Conservation (phyloP, 2,329 filamentous ascomycete genomes). For the Colletotrichum shisoi region DNA sequence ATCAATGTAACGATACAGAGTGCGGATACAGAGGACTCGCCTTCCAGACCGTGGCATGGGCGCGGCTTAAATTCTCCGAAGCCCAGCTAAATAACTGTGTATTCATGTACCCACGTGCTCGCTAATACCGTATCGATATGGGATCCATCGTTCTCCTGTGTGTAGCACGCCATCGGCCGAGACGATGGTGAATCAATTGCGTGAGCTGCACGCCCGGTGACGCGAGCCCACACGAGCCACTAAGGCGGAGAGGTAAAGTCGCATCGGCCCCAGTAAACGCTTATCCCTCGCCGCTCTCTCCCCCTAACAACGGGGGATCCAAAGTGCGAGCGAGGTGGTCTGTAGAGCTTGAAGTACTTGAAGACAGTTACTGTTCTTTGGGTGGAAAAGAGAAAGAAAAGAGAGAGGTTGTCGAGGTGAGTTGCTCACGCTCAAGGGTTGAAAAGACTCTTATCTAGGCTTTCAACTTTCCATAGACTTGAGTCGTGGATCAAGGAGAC, state of each 20-base stretch:
- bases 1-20: too few relatives aligned
- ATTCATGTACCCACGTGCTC: too few relatives aligned
- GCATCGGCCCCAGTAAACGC: constrained; percentile 20
- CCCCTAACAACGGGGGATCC: not conserved
- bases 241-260: constrained; percentile 4
- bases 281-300: not conserved
- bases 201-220: constrained; percentile 33
- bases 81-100: too few relatives aligned
- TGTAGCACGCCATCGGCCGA: constrained; percentile 30
- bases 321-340: not conserved
- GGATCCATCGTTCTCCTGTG: not conserved
- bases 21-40: too few relatives aligned
- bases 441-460: not conserved
- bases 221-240: constrained; percentile 28
- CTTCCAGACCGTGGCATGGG: too few relatives aligned
- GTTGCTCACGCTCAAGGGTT: not conserved
- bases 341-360: not conserved
- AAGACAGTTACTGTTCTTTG: not conserved
- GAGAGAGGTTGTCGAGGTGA: too few relatives aligned
- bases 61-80: too few relatives aligned
- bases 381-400: not conserved
- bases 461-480: not conserved
- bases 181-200: constrained; percentile 36
- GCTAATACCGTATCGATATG: too few relatives aligned
- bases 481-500: too few relatives aligned